These are phyloP conservation scores for Magnusiomyces paraingens DNA, from an alignment of 1,139 yeast species.

Conservation along the genomic window DNA sequence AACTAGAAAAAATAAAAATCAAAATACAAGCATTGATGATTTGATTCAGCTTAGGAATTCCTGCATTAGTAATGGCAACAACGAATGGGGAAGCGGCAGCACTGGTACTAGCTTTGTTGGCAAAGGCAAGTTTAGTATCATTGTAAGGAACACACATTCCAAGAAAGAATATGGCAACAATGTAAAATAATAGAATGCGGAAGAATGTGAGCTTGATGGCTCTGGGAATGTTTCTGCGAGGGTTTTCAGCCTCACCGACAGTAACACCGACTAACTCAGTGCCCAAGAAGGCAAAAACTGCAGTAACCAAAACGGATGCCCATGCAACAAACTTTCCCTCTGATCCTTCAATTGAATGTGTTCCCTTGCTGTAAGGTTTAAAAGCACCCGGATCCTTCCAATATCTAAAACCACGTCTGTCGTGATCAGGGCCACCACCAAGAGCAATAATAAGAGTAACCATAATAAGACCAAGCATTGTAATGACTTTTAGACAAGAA, in stretches of 20 bases:
- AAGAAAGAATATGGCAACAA: conserved; percentile 42
- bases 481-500: conserved; percentile 59
- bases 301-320: conserved; percentile 51
- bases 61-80: conserved; percentile 54
- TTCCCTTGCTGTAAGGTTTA: conserved; percentile 36
- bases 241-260: conserved; percentile 76
- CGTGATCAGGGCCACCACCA: conserved; percentile 57
- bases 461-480: conserved; percentile 65
- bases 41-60: conserved; percentile 54
- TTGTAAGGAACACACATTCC: conserved; percentile 43
- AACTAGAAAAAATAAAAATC: conserved; percentile 64
- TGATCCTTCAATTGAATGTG: conserved; percentile 30
- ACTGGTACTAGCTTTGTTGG: conserved; percentile 29
- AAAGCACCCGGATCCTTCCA: conserved; percentile 64
- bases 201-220: conserved; percentile 75
- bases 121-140: conserved; percentile 12
- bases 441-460: conserved; percentile 65
- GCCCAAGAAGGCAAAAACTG: conserved; percentile 54
- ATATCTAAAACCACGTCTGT: conserved; percentile 58
- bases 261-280: conserved; percentile 69
- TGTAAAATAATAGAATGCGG: conserved; percentile 45
- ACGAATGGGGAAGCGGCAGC: conserved; percentile 75
- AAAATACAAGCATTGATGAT: conserved; percentile 63
- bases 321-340: conserved; percentile 59
- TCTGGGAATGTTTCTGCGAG: conserved; percentile 66